These are phyloP conservation scores for Multifurca ochricompacta DNA, from an alignment of 768 basidiomycete genomes.

Conservation along the genomic window DNA sequence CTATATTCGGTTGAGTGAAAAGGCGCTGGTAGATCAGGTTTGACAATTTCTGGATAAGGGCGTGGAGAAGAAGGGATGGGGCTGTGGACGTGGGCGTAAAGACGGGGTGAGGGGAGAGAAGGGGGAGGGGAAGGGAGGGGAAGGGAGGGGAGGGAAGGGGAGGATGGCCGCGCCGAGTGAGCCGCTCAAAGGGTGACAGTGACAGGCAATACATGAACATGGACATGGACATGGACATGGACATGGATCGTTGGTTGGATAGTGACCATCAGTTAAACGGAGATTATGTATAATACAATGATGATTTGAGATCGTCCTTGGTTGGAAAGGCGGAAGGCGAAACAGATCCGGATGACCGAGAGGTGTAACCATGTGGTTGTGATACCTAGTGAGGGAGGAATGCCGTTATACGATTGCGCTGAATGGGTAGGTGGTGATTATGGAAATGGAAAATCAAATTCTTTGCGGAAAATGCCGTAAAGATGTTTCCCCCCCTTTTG, in stretches of 20 bases:
- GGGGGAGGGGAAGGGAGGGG: not conserved
- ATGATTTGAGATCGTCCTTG: not conserved
- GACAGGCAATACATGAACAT: no score
- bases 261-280: constrained; percentile 14
- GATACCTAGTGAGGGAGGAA: constrained; percentile 7
- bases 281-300: constrained; percentile 6
- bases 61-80: not conserved
- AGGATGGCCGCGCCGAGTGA: not conserved
- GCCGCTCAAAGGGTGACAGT: not conserved
- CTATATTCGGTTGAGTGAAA: not conserved
- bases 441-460: constrained; percentile 8
- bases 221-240: no score
- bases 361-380: constrained; percentile 17
- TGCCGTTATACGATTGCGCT: constrained; percentile 12
- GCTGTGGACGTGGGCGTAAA: not conserved
- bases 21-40: constrained; percentile 2
- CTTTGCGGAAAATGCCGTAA: constrained; percentile 14
- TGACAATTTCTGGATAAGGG: not conserved
- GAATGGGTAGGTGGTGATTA: constrained; percentile 7
- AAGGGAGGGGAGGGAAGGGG: not conserved
- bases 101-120: not conserved
- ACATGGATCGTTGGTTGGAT: not conserved
- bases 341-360: constrained; percentile 10
- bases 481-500: constrained; percentile 1
- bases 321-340: constrained; percentile 8